phyloP scores from a whole-genome alignment of 208 protist species.

The Herpetomonas tarakana region DNA sequence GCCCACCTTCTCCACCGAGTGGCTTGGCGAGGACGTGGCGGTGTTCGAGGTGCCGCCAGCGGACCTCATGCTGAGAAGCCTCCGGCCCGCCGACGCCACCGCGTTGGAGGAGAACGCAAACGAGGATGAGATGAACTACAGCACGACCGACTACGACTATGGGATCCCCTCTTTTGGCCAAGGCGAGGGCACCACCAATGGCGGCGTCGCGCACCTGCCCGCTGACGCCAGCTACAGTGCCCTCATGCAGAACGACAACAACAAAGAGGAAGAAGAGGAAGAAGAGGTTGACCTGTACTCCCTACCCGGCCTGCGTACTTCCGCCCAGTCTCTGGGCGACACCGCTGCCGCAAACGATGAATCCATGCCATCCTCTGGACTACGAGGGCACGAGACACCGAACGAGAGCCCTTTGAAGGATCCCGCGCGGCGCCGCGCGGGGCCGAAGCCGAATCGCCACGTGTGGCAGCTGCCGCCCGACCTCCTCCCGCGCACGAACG shows the following conservation, averaged over 20 bases:
- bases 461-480: constrained; percentile 29
- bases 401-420: not conserved
- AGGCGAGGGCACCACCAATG: not conserved
- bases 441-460: not conserved
- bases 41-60: constrained; percentile 56
- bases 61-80: constrained; percentile 23
- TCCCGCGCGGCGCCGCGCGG: too few species aligned
- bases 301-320: not conserved
- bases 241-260: not conserved
- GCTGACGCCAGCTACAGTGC: not conserved
- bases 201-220: not conserved
- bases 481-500: constrained; percentile 23
- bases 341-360: not conserved
- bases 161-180: not conserved
- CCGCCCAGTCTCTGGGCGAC: not conserved
- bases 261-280: too few species aligned
- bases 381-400: too few species aligned
- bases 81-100: constrained; percentile 6
- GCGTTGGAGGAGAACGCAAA: not conserved
- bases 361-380: too few species aligned
- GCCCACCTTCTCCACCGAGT: constrained; percentile 49
- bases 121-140: not conserved
- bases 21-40: constrained; percentile 79
- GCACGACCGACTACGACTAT: not conserved
- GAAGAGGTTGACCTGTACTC: not conserved